These are phyloP conservation scores for Trichosphaerium sp. DNA, from an alignment of 78 protist genomes.

Conservation along the genomic window DNA sequence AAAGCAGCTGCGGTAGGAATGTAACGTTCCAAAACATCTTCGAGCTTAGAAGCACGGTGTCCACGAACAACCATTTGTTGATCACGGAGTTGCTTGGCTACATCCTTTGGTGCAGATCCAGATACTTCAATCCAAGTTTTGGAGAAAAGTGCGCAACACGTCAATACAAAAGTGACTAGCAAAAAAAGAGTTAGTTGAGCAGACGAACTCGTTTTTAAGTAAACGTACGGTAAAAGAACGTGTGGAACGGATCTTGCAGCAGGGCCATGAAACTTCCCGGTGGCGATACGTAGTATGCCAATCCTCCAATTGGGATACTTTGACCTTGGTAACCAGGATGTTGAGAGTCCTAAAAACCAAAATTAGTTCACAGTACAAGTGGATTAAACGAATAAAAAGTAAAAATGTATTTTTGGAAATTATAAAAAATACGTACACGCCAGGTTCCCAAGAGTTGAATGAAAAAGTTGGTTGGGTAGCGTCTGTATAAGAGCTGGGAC, in stretches of 20 bases:
- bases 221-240: slow-evolving; percentile 88
- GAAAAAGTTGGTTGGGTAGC: slow-evolving; percentile 79
- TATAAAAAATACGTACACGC: slow-evolving; percentile 32
- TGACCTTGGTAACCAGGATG: slow-evolving; percentile 22
- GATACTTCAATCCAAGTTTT: slow-evolving; percentile 87
- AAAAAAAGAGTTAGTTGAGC: no score
- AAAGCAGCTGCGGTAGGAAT: slow-evolving; percentile 99
- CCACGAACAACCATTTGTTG: slow-evolving; percentile 75
- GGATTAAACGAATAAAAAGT: no score
- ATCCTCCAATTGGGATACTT: slow-evolving; percentile 86
- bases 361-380: neutral
- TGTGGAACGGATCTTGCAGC: slow-evolving; percentile 92
- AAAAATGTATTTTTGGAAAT: no score
- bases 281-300: slow-evolving; percentile 96
- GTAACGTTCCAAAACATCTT: slow-evolving; percentile 85
- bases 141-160: slow-evolving; percentile 97
- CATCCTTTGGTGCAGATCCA: slow-evolving; percentile 91
- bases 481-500: slow-evolving; percentile 91
- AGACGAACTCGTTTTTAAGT: no score
- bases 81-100: slow-evolving; percentile 84
- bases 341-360: no score
- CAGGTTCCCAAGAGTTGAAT: slow-evolving; percentile 90
- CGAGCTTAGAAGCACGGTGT: slow-evolving; percentile 58
- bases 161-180: slow-evolving; percentile 85
- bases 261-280: slow-evolving; percentile 75